Conservation (phyloP, 2,329 filamentous ascomycete genomes). For the Coniochaeta sp. region DNA sequence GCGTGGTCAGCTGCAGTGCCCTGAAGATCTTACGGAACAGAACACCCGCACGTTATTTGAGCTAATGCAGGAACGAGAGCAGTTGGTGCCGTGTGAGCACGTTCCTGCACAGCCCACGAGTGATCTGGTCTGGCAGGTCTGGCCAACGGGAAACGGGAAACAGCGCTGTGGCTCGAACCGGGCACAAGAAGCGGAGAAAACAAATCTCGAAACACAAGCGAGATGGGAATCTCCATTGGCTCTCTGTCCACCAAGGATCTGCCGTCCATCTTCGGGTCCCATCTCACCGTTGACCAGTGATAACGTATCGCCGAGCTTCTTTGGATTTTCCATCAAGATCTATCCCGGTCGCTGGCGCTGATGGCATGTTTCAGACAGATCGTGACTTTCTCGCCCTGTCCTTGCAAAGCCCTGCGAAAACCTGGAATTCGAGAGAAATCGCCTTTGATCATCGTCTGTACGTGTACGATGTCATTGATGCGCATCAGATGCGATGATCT, state of each 20-base stretch:
- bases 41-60: background rate
- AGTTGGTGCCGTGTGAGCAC: background rate
- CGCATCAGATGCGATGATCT: background rate
- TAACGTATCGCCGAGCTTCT: background rate
- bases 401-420: background rate
- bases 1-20: background rate
- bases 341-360: background rate
- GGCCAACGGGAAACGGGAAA: background rate
- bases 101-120: too few species aligned
- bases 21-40: background rate
- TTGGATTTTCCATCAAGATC: background rate
- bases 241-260: background rate
- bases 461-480: background rate
- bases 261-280: background rate
- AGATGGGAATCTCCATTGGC: background rate
- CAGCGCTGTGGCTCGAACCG: too few species aligned
- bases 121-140: too few species aligned
- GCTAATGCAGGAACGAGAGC: conserved; percentile 1
- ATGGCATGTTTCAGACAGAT: background rate
- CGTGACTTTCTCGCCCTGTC: background rate
- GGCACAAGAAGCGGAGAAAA: background rate
- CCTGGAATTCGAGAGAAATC: background rate
- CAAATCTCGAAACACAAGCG: conserved; percentile 1
- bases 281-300: background rate
- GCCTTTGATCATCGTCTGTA: background rate